A percentile compares a stretch with the other conserved stretches of the same genome.
Conservation (phyloP, 495 filamentous ascomycete genomes). For the Podospora pseudoanserina region DNA sequence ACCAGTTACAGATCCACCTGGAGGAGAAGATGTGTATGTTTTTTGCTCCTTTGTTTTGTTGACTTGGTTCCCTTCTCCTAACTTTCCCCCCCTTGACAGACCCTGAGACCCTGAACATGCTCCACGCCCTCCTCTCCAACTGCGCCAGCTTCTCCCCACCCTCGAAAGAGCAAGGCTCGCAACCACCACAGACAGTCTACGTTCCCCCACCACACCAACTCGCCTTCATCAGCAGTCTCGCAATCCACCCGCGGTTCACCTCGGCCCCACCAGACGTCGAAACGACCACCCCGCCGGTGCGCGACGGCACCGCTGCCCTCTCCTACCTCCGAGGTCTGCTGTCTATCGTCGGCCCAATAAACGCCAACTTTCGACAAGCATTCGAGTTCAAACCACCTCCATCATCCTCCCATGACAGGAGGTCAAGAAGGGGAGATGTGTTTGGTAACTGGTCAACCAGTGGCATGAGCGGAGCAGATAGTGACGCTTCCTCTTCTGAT, state of each 20-base stretch:
- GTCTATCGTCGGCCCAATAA: conserved; percentile 39
- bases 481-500: conserved; percentile 34
- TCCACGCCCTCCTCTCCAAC: conserved; percentile 60
- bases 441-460: not conserved
- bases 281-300: conserved; percentile 24
- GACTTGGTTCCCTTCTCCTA: not conserved
- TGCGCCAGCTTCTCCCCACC: conserved; percentile 41
- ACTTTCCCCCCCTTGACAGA: conserved; percentile 42
- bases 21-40: conserved; percentile 69
- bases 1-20: conserved; percentile 67
- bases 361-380: conserved; percentile 39
- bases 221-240: conserved; percentile 62
- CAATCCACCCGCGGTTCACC: conserved; percentile 68
- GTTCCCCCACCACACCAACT: conserved; percentile 57
- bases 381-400: conserved; percentile 29
- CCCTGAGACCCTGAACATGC: conserved; percentile 62
- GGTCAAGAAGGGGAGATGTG: not conserved
- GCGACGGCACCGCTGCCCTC: conserved; percentile 38
- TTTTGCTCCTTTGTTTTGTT: not conserved
- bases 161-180: conserved; percentile 19
- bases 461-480: conserved; percentile 20
- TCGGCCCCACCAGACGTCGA: conserved; percentile 34
- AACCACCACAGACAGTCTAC: conserved; percentile 27
- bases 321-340: conserved; percentile 42
- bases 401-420: not conserved